Conservation (phyloP, 164 flowering plant species). For the Vitis labrusca region DNA sequence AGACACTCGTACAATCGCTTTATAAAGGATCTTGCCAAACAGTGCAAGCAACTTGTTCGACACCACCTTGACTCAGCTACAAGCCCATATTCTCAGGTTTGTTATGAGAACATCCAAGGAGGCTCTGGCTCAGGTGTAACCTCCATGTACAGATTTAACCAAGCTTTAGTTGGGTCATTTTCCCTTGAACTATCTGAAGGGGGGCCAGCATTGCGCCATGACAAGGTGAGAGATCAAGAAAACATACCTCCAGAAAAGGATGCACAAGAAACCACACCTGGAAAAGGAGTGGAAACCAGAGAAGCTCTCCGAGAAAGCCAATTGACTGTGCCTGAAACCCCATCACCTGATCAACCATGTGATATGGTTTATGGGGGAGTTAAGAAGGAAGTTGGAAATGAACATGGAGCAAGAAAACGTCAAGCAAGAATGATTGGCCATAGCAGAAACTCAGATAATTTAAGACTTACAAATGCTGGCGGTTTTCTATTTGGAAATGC, state of each 20-base stretch:
- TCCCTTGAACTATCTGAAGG: constrained; percentile 69
- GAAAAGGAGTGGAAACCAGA: constrained; percentile 55
- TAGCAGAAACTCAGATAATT: constrained; percentile 41
- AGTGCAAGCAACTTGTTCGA: constrained; percentile 86
- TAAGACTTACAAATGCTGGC: constrained; percentile 48
- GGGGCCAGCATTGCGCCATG: constrained; percentile 25
- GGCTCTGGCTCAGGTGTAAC: constrained; percentile 36
- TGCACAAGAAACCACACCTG: constrained; percentile 71
- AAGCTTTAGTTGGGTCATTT: constrained; percentile 43
- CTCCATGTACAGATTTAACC: constrained; percentile 36
- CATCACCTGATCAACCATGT: constrained; percentile 91
- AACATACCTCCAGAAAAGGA: constrained; percentile 70
- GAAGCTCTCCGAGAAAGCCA: constrained; percentile 70
- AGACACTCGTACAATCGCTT: constrained; percentile 76
- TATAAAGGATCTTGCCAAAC: constrained; percentile 69
- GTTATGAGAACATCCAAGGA: constrained; percentile 60
- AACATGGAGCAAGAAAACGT: constrained; percentile 67
- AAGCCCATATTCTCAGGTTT: constrained; percentile 89
- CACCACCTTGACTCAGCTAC: constrained; percentile 98
- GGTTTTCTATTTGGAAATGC: constrained; percentile 44
- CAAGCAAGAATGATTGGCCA: constrained; percentile 47
- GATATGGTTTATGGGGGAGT: constrained; percentile 43
- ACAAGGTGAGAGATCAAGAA: constrained; percentile 57
- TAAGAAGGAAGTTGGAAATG: constrained; percentile 73
- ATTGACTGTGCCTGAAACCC: constrained; percentile 95